Evolutionary conservation across 177 flowering plant species (phyloP).

Genomic region (Vitis hybrid): DNA sequence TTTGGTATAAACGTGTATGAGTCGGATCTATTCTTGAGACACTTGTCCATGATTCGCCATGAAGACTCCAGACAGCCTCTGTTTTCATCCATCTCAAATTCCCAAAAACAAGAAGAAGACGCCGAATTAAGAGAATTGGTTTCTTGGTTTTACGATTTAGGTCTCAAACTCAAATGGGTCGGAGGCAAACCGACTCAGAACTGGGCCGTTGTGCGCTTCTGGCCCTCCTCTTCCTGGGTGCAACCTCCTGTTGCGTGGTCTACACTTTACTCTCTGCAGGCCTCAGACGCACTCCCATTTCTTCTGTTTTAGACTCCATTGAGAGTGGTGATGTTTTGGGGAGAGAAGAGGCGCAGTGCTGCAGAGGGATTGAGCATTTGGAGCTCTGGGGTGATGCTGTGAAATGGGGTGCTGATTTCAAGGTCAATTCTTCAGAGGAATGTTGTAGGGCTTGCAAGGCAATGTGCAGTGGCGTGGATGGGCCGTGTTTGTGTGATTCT

Average conservation of each 20-base stretch:
- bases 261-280: not conserved
- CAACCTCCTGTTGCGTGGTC: conserved; percentile 13
- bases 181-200: conserved; percentile 16
- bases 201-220: conserved; percentile 2
- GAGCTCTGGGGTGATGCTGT: conserved; percentile 30
- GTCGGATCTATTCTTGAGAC: no score
- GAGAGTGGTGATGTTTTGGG: not conserved
- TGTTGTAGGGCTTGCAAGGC: conserved; percentile 26
- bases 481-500: conserved; percentile 21
- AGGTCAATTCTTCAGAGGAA: conserved; percentile 16
- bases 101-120: not conserved
- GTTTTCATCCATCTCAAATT: no score
- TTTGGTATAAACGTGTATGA: no score
- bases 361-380: conserved; percentile 23
- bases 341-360: conserved; percentile 8
- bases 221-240: conserved; percentile 9
- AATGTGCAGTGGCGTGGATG: conserved; percentile 9
- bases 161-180: conserved; percentile 15
- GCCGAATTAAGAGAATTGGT: not conserved
- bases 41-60: no score
- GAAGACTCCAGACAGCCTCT: no score
- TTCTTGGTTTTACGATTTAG: conserved; percentile 1
- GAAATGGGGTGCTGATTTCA: conserved; percentile 24
- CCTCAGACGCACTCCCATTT: not conserved
- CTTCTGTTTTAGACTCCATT: no score